phyloP scores from a whole-genome alignment of 805 yeast species.

The Priceomyces castillae region DNA sequence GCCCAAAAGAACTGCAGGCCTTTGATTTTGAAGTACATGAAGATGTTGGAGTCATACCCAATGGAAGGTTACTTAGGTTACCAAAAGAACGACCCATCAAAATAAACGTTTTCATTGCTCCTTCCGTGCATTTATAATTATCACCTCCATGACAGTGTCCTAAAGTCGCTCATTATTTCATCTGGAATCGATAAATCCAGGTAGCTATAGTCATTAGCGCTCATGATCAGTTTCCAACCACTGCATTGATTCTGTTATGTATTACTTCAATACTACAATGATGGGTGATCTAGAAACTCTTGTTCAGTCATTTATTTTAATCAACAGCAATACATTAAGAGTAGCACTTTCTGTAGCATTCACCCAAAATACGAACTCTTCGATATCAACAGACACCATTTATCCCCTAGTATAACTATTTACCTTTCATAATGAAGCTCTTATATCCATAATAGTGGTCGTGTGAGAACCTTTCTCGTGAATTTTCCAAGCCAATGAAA shows the following conservation, averaged over 20 bases:
- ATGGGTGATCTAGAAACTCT: neutral
- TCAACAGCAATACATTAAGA: neutral
- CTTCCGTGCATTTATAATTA: neutral
- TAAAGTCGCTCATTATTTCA: neutral
- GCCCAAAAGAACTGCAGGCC: constrained; percentile 75
- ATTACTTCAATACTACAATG: neutral
- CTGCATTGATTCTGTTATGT: neutral
- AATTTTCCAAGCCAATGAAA: constrained; percentile 17
- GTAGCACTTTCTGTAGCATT: neutral
- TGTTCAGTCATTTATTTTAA: neutral
- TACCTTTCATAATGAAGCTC: neutral
- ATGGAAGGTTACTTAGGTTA: constrained; percentile 77
- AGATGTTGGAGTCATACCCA: constrained; percentile 67
- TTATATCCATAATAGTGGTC: neutral
- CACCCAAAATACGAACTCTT: too few relatives aligned
- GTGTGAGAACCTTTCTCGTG: neutral
- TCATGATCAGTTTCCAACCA: neutral
- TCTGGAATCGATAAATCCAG: neutral
- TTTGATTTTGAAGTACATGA: constrained; percentile 71
- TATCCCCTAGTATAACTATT: neutral
- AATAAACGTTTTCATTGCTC: constrained; percentile 21
- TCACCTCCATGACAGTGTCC: neutral
- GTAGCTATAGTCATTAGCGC: neutral
- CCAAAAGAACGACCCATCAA: constrained; percentile 84
- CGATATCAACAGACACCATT: too few relatives aligned